Evolutionary conservation across 2,329 filamentous ascomycete species (phyloP), one percentile per base, ranked within the genome.

Genomic region (Trichothecium sympodiale): DNA sequence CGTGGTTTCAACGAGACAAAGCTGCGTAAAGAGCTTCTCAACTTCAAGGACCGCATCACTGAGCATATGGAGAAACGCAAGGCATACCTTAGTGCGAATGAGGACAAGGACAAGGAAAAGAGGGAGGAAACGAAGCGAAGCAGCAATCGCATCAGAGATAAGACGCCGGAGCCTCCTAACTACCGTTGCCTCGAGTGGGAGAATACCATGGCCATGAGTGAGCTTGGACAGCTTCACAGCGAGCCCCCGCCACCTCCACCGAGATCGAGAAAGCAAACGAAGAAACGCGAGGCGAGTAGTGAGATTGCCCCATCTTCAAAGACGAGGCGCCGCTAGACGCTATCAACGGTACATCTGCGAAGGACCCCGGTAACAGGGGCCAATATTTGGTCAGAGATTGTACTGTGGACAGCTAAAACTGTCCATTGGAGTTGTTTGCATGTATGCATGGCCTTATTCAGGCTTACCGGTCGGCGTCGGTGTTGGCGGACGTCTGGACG

Each of bases 1-100:
- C 81, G 85, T 13, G 91, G 91, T 2, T 69, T 81, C 44, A 87
- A 94, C 43, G 91, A 98, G 60, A 63, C 82, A 43, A 88, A 86
- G 52, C 67, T 98, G 34, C 77, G 82, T 41, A 96, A 95, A 59
- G 89, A 96, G 55, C 70, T 98, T 4, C 64, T 80, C 34, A 61
- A 69, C 15, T 94, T 81, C 62, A 79, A 77, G 34, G 79, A 88
- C 29, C 75, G 77, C 48, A 94, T 95, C 43, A 64, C 71, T 17
- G 70, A 72, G 42, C 77, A 87, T 50, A 95, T 95, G 88, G 68
- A 79, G 48, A 80, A 79, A 50, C 80, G 93, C 42, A 76, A 76
- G 42, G 65, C 71, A 44, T 94, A 94, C 49, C 67, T 72, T 23
- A 53, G 59, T 1, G 64, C 68, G 15, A 43, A 45, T 12, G 47